Conservation (phyloP, 2,329 filamentous ascomycete species). For the Monilinia polystroma region DNA sequence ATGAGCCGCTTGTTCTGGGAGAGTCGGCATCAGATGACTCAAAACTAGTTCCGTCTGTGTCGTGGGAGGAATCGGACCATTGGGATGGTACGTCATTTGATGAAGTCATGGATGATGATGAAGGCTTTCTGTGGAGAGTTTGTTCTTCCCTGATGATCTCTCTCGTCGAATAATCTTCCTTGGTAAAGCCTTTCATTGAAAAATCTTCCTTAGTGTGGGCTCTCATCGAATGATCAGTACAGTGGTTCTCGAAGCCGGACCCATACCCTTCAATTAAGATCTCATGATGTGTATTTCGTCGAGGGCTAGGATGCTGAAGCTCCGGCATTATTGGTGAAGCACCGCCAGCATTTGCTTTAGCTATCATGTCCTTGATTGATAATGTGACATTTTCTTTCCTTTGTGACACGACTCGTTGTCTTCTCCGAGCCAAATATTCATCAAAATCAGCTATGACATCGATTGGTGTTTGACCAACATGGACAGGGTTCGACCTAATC, state of each 20-base stretch:
- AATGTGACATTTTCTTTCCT: conserved; percentile 27
- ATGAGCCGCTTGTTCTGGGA: conserved; percentile 13
- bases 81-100: conserved; percentile 9
- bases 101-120: conserved; percentile 10
- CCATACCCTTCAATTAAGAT: conserved; percentile 55
- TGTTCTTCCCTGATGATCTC: neutral
- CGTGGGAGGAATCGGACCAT: conserved; percentile 20
- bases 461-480: conserved; percentile 8
- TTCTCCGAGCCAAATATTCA: conserved; percentile 46
- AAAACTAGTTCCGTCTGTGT: conserved; percentile 15
- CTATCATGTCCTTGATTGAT: conserved; percentile 34
- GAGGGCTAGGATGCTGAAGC: conserved; percentile 33
- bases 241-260: conserved; percentile 43
- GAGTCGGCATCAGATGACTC: neutral
- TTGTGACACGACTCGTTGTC: conserved; percentile 21
- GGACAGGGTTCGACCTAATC: neutral
- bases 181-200: neutral
- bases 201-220: neutral
- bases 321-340: conserved; percentile 33
- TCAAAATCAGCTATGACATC: conserved; percentile 56
- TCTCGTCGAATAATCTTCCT: neutral
- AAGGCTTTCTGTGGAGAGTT: neutral
- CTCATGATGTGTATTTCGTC: conserved; percentile 46
- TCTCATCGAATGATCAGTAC: neutral
- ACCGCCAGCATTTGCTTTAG: conserved; percentile 40